Percentiles rank a stretch among this genome's conserved stretches.
Conservation (phyloP, 352 stramenopile genomes). For the Globisporangium sylvaticum region DNA sequence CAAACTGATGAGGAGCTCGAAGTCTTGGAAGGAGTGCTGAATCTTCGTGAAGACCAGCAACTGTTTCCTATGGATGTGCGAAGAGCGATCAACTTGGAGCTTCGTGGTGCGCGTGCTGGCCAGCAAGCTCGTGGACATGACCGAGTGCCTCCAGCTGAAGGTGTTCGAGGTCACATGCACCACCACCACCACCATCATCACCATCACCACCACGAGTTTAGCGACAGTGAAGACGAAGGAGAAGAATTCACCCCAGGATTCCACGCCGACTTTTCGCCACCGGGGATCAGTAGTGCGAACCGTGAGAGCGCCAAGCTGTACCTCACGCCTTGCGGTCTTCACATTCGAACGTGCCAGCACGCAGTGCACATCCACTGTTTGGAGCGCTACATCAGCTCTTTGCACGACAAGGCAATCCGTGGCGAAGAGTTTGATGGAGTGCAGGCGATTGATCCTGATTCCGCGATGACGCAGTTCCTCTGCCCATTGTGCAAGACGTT, state of each 20-base stretch:
- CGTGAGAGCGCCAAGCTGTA: constrained; percentile 64
- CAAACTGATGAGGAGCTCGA: constrained; percentile 67
- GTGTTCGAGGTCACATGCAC: constrained; percentile 16
- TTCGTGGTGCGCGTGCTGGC: constrained; percentile 29
- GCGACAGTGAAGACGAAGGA: constrained; percentile 52
- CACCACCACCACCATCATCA: constrained; percentile 20
- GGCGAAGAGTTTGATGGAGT: constrained; percentile 87
- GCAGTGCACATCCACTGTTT: constrained; percentile 85
- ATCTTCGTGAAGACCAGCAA: constrained; percentile 59
- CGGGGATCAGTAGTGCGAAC: constrained; percentile 37
- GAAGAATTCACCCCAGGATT: constrained; percentile 39
- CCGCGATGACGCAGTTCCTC: constrained; percentile 89
- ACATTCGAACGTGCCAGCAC: constrained; percentile 85
- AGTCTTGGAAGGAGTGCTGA: constrained; percentile 61
- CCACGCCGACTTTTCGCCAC: constrained; percentile 37
- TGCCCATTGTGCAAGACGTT: constrained; percentile 91
- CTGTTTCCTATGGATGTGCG: constrained; percentile 51
- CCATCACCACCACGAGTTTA: constrained; percentile 28
- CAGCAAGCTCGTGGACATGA: constrained; percentile 19
- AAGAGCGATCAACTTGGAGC: constrained; percentile 34
- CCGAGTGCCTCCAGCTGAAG: constrained; percentile 14
- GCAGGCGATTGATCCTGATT: constrained; percentile 85
- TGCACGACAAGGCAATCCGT: constrained; percentile 85
- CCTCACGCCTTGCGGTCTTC: constrained; percentile 72
- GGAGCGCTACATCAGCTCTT: constrained; percentile 80